Evolutionary conservation across 2,329 filamentous ascomycete species (phyloP), one percentile per base, ranked within the genome.

Genomic region (Teratosphaeria viscida): DNA sequence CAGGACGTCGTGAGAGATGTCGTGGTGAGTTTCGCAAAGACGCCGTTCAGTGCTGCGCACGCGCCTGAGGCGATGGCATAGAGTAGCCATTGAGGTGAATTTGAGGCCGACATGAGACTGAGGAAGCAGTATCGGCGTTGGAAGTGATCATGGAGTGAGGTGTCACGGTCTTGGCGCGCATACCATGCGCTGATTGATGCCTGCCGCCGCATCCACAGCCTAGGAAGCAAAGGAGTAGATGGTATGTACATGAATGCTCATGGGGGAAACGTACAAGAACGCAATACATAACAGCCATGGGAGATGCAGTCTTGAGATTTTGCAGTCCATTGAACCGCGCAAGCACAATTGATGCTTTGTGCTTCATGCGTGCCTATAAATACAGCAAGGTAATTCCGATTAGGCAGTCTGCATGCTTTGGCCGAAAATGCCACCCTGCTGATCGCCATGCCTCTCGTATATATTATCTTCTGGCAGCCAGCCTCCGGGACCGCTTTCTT

Each of bases 21-120:
- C 16, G 84, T 86, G 61, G 83, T 86, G 86, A 94, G 77, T 75
- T 92, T 94, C 0, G 89, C 89, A 77, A 92, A 91, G 5, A 89
- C 85, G 61, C 89, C 89, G 67, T 94, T 94, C 66, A 89, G 86
- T 26, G 89, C 88, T 35, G 89, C 89, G 68, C 88, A 92, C 57
- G 82, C 85, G 62, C 89, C 89, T 69, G 87, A 90, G 55, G 86
- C 83, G 52, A 92, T 72, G 52, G 89, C 87, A 63, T 88, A 81
- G 56, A 86, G 75, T 62, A 92, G 81, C 78, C 78, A 80, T 67
- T 73, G 67, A 5, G 68, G 43, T 5, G 23, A 7, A 16, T 52
- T 56, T 55, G 37, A 3, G 10, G 32, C 7, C n/a, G 59, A 57
- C 59, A 60, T 60, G 8, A 53, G 39, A 34, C 6, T 49, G 19